Evolutionary conservation across 2,329 filamentous ascomycete species (phyloP).

Genomic region (Magnaporthiopsis incrustans): DNA sequence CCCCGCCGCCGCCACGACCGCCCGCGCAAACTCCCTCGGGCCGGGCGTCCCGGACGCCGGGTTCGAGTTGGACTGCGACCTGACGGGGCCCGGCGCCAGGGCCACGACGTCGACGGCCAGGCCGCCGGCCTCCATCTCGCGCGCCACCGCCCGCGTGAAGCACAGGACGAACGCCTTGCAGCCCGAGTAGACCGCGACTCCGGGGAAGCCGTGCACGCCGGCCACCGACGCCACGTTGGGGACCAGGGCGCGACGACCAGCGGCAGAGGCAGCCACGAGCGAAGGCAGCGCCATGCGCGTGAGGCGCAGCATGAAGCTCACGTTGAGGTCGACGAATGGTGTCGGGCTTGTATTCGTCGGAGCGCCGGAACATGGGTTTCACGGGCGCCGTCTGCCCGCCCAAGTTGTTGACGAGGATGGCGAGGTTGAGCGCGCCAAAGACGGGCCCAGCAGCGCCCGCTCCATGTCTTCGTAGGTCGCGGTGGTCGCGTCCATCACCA

Average conservation of each 20-base stretch:
- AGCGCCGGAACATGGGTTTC: slow-evolving; percentile 18
- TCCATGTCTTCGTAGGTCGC: slow-evolving; percentile 20
- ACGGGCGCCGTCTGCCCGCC: slow-evolving; percentile 19
- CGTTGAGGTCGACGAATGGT: slow-evolving; percentile 23
- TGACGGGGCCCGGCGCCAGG: slow-evolving; percentile 22
- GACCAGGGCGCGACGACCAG: slow-evolving; percentile 17
- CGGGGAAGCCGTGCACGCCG: slow-evolving; percentile 18
- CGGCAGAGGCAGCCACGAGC: too few species aligned
- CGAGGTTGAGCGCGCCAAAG: slow-evolving; percentile 18
- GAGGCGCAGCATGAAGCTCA: slow-evolving; percentile 26
- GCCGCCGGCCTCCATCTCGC: slow-evolving; percentile 19
- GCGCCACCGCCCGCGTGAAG: slow-evolving; percentile 19
- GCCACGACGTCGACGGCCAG: slow-evolving; percentile 21
- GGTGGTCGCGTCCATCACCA: slow-evolving; percentile 22
- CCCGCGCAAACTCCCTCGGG: neutral
- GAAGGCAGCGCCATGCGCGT: too few species aligned
- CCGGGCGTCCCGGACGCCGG: too few species aligned
- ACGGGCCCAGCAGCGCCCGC: slow-evolving; percentile 13
- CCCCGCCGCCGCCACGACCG: neutral
- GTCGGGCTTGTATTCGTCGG: slow-evolving; percentile 20
- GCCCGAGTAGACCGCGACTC: slow-evolving; percentile 21
- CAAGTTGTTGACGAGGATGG: slow-evolving; percentile 27
- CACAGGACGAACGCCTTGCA: slow-evolving; percentile 23
- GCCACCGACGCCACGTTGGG: slow-evolving; percentile 21
- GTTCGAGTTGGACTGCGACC: slow-evolving; percentile 17